Evolutionary conservation across 176 grass and related monocot species (phyloP), one percentile per base, ranked within the genome.

Genomic region (Triticum turgidum): DNA sequence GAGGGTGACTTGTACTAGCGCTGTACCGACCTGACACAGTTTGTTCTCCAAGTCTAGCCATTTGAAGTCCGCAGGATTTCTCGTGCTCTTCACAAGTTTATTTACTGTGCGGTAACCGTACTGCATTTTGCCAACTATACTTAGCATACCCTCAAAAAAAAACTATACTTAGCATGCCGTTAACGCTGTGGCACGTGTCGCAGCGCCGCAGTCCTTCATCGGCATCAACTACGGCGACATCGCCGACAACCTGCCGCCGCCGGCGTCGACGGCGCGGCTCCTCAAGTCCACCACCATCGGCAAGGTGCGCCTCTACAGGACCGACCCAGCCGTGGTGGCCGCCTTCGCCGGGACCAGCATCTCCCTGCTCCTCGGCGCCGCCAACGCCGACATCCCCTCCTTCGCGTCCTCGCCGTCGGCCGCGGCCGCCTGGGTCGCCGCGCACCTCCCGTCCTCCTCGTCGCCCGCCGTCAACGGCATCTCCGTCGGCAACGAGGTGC

Each of bases 151-250:
- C 25, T 25, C 25, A 25, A 37, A 37, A 37, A 37, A 37, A 37
- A 38, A 38, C 37, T 38, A 38, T 34, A 34, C 4, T 4, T 37
- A 39, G 38, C 7, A 12, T 45, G 44, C 3, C 15, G 13, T 72
- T 62, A 74, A 56, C 15, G 49, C 5, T n/a, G 17, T 5, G 38
- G 11, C 25, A 5, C 33, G 33, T n/a, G 4, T 66, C 11, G 69
- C 83, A 93, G 94, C 83, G 34, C 74, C 97, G 61, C 92, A 98
- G 81, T 90, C 97, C 65, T 96, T 87, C 79, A 78, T 98, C 86
- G 97, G 97, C 67, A 88, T 98, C 78, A 98, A 98, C 86, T 98
- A 96, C 90, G 97, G 94, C 54, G 75, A 96, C 74, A 54, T 98
- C 7, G 97, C 97, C 0, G 94, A 98, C 83, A 98, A 98, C 87